Evolutionary conservation across 768 basidiomycete species (phyloP), one percentile per base, ranked within the genome.

Genomic region (Panus rudis): DNA sequence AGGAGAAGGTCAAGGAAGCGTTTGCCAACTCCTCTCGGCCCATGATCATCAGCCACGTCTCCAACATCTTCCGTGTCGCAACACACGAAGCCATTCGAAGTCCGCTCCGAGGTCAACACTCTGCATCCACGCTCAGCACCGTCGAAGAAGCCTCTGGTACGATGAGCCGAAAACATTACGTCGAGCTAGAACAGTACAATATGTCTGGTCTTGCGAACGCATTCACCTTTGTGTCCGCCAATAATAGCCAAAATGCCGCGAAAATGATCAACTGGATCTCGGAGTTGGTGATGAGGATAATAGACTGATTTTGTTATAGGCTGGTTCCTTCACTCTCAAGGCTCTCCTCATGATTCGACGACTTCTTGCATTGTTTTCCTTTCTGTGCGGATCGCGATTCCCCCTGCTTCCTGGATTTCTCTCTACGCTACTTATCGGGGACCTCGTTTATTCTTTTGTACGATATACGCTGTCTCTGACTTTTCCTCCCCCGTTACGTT

Each of bases 181-280:
- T 63, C 34, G 81, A 79, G 37, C 69, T 91, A 6, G 83, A 88
- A 44, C 81, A 84, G 31, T 58, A 82, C 41, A 68, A 69, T 22
- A 87, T 91, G 85, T 73, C 75, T 47, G 87, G 87, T 6, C 66
- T 92, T 2, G 76, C 78, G n/a, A 79, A 70, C 49, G 79, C 69
- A 53, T 83, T 85, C 67, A 70, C 75, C 47, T 91, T 91, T 65
- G 60, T 87, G 25, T 70, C 80, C 3, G 64, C 73, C 27, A 56
- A 53, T 19, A 52, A 53, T n/a, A n/a, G n/a, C n/a, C n/a, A n/a
- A n/a, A n/a, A n/a, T 30, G 58, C 76, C 47, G 72, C 76, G 39
- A 77, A 73, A 54, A 75, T 87, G 67, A 73, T 85, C 47, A 75
- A 79, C 42, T 89, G 84, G 83, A 85, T 88, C 46, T 79, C 83